A percentile compares a stretch with the other conserved stretches of the same genome.
phyloP scores from a whole-genome alignment of 2,329 filamentous ascomycete species.

The Fusarium hostae region DNA sequence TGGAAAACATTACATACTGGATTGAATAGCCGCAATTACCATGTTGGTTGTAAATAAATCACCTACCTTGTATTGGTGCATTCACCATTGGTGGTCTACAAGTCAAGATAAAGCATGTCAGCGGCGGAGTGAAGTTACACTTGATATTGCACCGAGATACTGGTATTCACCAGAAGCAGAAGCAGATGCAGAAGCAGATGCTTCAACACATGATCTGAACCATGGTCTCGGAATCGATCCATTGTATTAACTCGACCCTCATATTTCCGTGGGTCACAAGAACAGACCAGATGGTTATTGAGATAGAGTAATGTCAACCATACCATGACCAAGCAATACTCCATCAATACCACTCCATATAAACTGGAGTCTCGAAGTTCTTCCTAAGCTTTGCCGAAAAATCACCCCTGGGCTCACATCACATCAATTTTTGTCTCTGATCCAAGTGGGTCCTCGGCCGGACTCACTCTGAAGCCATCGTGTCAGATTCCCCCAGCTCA shows the following conservation, averaged over 20 bases:
- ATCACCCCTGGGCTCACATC: constrained; percentile 8
- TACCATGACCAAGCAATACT: constrained; percentile 20
- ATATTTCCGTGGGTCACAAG: constrained; percentile 23
- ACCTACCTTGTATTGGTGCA: not conserved
- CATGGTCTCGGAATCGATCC: constrained; percentile 17
- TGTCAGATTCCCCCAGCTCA: constrained; percentile 29
- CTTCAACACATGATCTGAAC: constrained; percentile 13
- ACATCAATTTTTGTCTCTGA: not conserved
- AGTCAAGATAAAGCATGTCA: constrained; percentile 14
- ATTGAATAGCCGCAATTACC: not conserved
- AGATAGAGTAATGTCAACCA: constrained; percentile 31
- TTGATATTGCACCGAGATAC: not conserved
- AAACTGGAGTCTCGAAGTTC: not conserved
- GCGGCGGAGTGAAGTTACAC: not conserved
- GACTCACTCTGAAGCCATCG: constrained; percentile 34
- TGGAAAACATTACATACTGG: constrained; percentile 13
- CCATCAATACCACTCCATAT: not conserved
- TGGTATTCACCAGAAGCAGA: not conserved
- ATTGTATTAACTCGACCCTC: constrained; percentile 13
- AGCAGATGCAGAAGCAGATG: not conserved
- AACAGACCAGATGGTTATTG: constrained; percentile 3
- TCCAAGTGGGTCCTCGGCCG: constrained; percentile 26
- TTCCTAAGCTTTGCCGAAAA: constrained; percentile 10
- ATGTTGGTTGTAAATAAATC: not conserved
- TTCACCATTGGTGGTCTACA: not conserved